Evolutionary conservation across 1,139 yeast genomes (phyloP).

Genomic region (Yamadazyma sp.): DNA sequence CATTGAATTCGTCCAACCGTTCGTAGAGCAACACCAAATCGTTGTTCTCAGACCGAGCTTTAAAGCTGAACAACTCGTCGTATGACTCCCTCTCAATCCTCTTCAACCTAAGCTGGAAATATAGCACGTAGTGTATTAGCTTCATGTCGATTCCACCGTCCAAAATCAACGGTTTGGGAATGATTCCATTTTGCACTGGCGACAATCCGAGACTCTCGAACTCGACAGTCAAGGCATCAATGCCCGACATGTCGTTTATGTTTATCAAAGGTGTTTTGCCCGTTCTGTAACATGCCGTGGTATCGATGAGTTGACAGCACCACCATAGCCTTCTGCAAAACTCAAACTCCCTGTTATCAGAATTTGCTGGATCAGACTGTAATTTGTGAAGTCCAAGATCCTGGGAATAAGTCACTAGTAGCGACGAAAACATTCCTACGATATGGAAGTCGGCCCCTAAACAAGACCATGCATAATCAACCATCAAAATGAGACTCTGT

Average conservation of each 20-base stretch:
- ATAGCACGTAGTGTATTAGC: background rate
- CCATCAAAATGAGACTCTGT: conserved; percentile 47
- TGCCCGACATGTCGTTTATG: conserved; percentile 42
- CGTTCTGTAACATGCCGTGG: conserved; percentile 48
- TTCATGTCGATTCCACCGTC: background rate
- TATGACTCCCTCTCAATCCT: conserved; percentile 23
- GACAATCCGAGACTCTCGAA: conserved; percentile 2
- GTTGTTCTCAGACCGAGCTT: conserved; percentile 13
- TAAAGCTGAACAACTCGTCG: conserved; percentile 16
- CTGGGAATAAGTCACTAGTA: conserved; percentile 58
- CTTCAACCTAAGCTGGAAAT: conserved; percentile 13
- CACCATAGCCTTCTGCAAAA: conserved; percentile 53
- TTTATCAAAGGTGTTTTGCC: conserved; percentile 61
- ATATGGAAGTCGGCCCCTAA: conserved; percentile 40
- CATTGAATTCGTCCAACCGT: conserved; percentile 14
- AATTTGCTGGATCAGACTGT: background rate
- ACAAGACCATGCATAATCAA: conserved; percentile 43
- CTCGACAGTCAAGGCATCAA: conserved; percentile 2
- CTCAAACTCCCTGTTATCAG: conserved; percentile 5
- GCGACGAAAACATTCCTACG: conserved; percentile 43
- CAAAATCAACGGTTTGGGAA: background rate
- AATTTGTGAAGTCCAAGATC: conserved; percentile 64
- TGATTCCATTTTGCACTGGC: background rate
- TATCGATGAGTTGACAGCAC: conserved; percentile 53
- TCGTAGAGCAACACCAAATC: conserved; percentile 8